These are phyloP conservation scores for Colletotrichum theobromicola DNA, from an alignment of 2,329 filamentous ascomycete genomes.

Conservation along the genomic window DNA sequence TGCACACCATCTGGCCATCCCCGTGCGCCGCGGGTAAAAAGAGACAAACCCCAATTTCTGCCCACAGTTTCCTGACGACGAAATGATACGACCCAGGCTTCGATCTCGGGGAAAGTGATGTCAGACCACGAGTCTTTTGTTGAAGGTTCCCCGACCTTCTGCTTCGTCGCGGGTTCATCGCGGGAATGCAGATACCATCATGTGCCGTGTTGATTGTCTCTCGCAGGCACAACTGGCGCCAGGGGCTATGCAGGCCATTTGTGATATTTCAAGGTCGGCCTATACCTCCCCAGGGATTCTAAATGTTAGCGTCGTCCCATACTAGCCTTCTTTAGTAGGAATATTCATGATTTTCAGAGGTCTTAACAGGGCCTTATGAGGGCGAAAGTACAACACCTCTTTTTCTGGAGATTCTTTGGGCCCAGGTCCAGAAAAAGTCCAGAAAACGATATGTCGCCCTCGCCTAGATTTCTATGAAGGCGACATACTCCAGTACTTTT, in stretches of 20 bases:
- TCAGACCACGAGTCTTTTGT: conserved; percentile 1
- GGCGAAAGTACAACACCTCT: no score
- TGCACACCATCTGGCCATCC: background rate
- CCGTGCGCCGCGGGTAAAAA: background rate
- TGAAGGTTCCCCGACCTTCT: background rate
- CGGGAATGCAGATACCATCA: background rate
- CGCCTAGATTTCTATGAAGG: no score
- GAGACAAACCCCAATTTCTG: background rate
- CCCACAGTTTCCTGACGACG: background rate
- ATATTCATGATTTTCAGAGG: no score
- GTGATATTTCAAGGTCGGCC: background rate
- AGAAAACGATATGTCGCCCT: no score
- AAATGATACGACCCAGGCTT: background rate
- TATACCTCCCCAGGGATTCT: no score
- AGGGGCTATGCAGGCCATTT: background rate
- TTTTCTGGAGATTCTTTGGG: no score
- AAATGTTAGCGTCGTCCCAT: no score
- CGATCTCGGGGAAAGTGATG: background rate
- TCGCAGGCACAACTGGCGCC: background rate
- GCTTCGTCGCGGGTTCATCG: background rate
- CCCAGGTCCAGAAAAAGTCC: no score
- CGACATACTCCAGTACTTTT: no score
- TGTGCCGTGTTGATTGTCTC: background rate
- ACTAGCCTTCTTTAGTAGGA: no score
- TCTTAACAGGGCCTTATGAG: no score